Conservation (phyloP, 2,329 filamentous ascomycete genomes). For the Stenocarpella maydis region DNA sequence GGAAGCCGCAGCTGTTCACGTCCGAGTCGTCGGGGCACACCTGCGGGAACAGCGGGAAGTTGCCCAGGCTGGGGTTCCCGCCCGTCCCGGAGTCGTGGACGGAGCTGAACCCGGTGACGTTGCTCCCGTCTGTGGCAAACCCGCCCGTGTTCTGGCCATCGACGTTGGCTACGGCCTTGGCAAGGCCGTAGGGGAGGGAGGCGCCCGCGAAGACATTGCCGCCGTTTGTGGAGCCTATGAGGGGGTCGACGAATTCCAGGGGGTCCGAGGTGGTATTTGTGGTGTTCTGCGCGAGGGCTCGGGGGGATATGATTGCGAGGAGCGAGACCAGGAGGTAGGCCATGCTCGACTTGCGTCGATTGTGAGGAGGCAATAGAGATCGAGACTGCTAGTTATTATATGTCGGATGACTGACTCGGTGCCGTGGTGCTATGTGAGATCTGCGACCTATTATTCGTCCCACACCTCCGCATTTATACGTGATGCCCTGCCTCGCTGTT, state of each 20-base stretch:
- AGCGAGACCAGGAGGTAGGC: neutral
- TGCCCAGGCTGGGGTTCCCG: conserved; percentile 54
- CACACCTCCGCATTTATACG: conserved; percentile 1
- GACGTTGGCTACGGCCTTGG: conserved; percentile 64
- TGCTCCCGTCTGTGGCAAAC: conserved; percentile 55
- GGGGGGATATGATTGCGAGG: neutral
- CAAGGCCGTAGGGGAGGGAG: conserved; percentile 63
- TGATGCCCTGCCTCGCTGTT: neutral
- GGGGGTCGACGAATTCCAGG: conserved; percentile 49
- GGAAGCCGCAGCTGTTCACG: conserved; percentile 65
- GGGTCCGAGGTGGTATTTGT: conserved; percentile 36
- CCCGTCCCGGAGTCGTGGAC: conserved; percentile 56
- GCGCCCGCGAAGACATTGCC: conserved; percentile 67
- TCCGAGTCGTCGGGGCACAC: conserved; percentile 52
- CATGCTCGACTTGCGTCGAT: neutral
- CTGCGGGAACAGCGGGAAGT: conserved; percentile 56
- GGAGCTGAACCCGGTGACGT: conserved; percentile 60
- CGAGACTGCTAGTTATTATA: neutral
- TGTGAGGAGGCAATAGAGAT: too few relatives aligned
- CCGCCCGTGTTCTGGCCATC: conserved; percentile 54
- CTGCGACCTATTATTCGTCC: neutral
- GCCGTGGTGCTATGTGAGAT: neutral
- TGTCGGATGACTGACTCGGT: too few relatives aligned
- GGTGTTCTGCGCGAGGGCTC: neutral
- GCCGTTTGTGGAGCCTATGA: conserved; percentile 64